These are phyloP conservation scores for Arthrobotrys pseudoclavata DNA, from an alignment of 2,329 filamentous ascomycete species.

Conservation along the genomic window DNA sequence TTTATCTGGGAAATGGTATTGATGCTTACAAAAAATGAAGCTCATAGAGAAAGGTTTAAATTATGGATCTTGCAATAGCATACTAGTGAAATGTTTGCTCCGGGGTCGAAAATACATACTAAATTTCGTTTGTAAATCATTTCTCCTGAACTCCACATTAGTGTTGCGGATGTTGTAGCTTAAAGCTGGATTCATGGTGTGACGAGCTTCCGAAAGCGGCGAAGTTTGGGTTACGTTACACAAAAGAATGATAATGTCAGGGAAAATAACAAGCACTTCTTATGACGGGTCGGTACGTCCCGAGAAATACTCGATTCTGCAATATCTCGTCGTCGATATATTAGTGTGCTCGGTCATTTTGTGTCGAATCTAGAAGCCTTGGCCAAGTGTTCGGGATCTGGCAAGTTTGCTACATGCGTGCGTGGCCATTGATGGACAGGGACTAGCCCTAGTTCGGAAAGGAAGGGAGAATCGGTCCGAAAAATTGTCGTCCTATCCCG, in stretches of 20 bases:
- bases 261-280: not conserved
- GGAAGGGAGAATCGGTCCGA: conserved; percentile 49
- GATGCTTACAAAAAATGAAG: too few species aligned
- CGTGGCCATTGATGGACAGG: conserved; percentile 34
- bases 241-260: conserved; percentile 11
- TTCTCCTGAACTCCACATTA: not conserved
- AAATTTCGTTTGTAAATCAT: not conserved
- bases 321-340: conserved; percentile 2
- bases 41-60: too few species aligned
- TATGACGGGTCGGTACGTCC: conserved; percentile 17
- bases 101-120: too few species aligned
- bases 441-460: conserved; percentile 26
- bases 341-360: not conserved
- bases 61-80: too few species aligned
- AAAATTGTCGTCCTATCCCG: conserved; percentile 59
- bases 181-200: not conserved
- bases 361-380: conserved; percentile 1
- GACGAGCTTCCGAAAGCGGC: conserved; percentile 13
- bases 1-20: not conserved
- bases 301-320: not conserved
- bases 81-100: too few species aligned
- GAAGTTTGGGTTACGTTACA: conserved; percentile 8
- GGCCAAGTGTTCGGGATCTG: conserved; percentile 26
- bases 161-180: conserved; percentile 8
- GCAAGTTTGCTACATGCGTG: conserved; percentile 44